Base-by-base conservation (phyloP, 2,329 filamentous ascomycete genomes). In the Ophiostoma pallidulum region DNA sequence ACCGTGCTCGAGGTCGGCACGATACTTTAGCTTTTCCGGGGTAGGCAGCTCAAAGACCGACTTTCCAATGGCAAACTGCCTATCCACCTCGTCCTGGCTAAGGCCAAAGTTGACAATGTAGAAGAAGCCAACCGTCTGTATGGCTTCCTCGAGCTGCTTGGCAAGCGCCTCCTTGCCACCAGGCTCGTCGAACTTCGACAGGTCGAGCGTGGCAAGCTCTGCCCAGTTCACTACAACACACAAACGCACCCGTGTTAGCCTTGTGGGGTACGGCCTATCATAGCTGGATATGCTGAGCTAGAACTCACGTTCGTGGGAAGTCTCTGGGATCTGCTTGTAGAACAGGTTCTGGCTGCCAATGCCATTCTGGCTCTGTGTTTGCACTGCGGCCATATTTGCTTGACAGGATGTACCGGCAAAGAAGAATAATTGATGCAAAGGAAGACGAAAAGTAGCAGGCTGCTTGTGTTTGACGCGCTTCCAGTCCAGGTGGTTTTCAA, bases 61-160 rank as follows among this genome's bases (percentile, higher is more conserved):
- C 49, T 73, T 69, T 1, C 70, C 75, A 2, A 79, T 65, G 20
- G 74, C 74, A 53, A 78, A 78, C 53, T 78, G 75, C 3, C 65
- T 62, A 53, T 78, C 69, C 6, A 79, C 68, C 54, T 75, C 67
- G 43, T 76, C 74, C 56, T 77, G 73, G 5, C 62, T 63, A 26
- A 79, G 68, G 50, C 72, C 73, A 54, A 73, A 78, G 62, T 80
- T 77, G 50, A 72, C 74, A 18, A 78, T 70, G 51, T 77, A 77
- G 59, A 78, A 79, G 63, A 78, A 73, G 7, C 66, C 51, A 28
- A 60, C 56, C 0, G 42, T 49, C 29, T 47, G 64, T 1, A 74
- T 69, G 3, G 75, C 75, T 51, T 77, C 56, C 26, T 61, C 57
- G 16, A 64, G 59, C 47, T 61, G 58, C 45, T 60, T 58, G 29